Evolutionary conservation across 2,329 filamentous ascomycete species (phyloP), one percentile per base, ranked within the genome.

Genomic region (Aureobasidium musti): DNA sequence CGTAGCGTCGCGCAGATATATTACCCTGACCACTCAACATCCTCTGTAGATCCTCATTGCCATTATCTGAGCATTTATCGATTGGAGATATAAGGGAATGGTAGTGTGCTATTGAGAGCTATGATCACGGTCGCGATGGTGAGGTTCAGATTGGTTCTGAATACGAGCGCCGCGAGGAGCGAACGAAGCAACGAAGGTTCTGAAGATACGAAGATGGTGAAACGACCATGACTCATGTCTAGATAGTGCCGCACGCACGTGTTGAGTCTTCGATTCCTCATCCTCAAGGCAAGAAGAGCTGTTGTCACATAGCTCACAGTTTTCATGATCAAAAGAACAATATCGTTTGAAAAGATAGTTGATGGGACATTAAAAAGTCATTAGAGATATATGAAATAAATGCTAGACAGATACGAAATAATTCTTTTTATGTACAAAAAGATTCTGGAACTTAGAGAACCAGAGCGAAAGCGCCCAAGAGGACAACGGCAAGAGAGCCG

Each of bases 391-490:
- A 39, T 26, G 52, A 39, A 33, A 56, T 10, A 56, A 26, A 28
- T 21, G 35, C 10, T 37, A 35, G 28, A 28, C 5, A 41, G 26
- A 59, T 59, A 59, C 39, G 39, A 59, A 45, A 59, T 33, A 45
- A 37, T 21, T 6, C 45, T 14, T 39, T 26, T 59, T 33, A 43
- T 41, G 21, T 39, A 56, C 33, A 56, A 41, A 26, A 28, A 19
- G 14, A 28, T 5, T 30, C 39, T 33, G 39, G 39, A 33, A 21
- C 19, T 63, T 63, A 63, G 23, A 63, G 60, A 41, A 63, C 37
- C 45, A 63, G n/a, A 41, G 60, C 60, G 37, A 61, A 35, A 21
- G 60, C 60, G 41, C 60, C 47, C 45, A 63, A 52, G 47, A 63
- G 60, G 35, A 63, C 45, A 30, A 35, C 21, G 33, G 60, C 60